Evolutionary conservation across 1,284 basidiomycete species (phyloP).

Genomic region (Cystobasidiaceae sp.): DNA sequence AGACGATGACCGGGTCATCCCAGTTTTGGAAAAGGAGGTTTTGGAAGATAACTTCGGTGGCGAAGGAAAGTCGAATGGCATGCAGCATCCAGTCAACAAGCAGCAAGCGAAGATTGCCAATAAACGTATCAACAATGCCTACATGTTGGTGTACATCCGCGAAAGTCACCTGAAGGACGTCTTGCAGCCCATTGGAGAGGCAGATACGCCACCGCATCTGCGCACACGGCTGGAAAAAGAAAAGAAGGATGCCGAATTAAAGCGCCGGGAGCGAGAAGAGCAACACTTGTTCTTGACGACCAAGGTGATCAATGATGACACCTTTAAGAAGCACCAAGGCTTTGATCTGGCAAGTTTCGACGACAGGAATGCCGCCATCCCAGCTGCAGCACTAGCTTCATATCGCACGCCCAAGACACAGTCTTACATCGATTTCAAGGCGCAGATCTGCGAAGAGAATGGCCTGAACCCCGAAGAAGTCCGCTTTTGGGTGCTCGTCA

Average conservation of each 20-base stretch:
- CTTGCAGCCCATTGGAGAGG: constrained; percentile 81
- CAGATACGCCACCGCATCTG: constrained; percentile 89
- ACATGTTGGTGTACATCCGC: constrained; percentile 98
- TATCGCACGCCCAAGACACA: constrained; percentile 96
- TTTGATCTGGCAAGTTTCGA: constrained; percentile 99
- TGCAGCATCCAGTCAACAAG: constrained; percentile 31
- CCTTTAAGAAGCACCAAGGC: constrained; percentile 87
- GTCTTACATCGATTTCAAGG: constrained; percentile 88
- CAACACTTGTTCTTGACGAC: constrained; percentile 97
- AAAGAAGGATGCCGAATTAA: constrained; percentile 82
- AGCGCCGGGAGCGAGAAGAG: constrained; percentile 93
- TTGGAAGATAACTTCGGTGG: constrained; percentile 98
- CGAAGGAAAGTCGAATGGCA: constrained; percentile 54
- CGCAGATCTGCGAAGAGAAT: constrained; percentile 82
- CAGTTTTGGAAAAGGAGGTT: constrained; percentile 95
- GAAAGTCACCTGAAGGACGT: constrained; percentile 79
- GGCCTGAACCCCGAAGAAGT: constrained; percentile 80
- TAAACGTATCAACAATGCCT: constrained; percentile 99
- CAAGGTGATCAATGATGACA: constrained; percentile 96
- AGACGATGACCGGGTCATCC: constrained; percentile 97
- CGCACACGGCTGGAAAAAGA: constrained; percentile 86
- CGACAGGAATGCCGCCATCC: constrained; percentile 68
- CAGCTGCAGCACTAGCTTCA: constrained; percentile 88
- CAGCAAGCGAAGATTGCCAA: constrained; percentile 68
- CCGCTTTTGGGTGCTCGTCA: constrained; percentile 94